Conservation (phyloP, 768 basidiomycete species). For the Mycena olivaceomarginata region DNA sequence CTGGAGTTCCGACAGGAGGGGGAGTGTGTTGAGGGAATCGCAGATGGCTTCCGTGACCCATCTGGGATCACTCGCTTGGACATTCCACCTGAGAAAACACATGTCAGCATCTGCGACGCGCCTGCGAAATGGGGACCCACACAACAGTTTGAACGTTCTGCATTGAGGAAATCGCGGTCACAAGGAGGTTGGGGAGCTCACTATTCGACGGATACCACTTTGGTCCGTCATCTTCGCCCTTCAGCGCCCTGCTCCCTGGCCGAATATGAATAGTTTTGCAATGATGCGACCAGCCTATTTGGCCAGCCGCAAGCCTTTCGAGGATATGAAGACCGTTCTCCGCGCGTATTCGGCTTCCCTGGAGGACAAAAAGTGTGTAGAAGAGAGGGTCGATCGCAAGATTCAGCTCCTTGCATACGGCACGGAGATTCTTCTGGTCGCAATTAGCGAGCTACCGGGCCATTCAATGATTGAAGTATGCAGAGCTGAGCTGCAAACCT, state of each 20-base stretch:
- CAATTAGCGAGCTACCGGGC: not conserved
- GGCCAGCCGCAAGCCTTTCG: not conserved
- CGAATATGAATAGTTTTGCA: not conserved
- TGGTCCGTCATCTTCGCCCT: not conserved
- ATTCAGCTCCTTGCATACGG: slow-evolving; percentile 16
- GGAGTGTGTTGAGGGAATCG: slow-evolving; percentile 4
- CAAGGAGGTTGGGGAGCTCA: slow-evolving; percentile 1
- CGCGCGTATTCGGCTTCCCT: not conserved
- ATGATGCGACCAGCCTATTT: slow-evolving; percentile 3
- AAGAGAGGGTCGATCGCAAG: slow-evolving; percentile 11
- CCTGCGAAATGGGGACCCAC: not conserved
- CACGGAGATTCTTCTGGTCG: slow-evolving; percentile 19
- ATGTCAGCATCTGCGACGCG: not conserved
- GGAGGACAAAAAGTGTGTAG: not conserved
- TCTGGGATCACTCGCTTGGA: not conserved
- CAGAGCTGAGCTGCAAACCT: not conserved
- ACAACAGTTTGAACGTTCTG: slow-evolving; percentile 6
- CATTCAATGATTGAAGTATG: not conserved
- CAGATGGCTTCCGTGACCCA: slow-evolving; percentile 6
- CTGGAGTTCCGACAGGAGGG: not conserved
- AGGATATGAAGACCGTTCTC: not conserved
- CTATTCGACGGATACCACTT: not conserved
- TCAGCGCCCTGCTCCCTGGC: not conserved
- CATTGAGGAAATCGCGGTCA: slow-evolving; percentile 13
- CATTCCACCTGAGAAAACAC: slow-evolving; percentile 2